These are phyloP conservation scores for Bryopsis sp. DNA, from an alignment of 139 green algal genomes.

Conservation along the genomic window DNA sequence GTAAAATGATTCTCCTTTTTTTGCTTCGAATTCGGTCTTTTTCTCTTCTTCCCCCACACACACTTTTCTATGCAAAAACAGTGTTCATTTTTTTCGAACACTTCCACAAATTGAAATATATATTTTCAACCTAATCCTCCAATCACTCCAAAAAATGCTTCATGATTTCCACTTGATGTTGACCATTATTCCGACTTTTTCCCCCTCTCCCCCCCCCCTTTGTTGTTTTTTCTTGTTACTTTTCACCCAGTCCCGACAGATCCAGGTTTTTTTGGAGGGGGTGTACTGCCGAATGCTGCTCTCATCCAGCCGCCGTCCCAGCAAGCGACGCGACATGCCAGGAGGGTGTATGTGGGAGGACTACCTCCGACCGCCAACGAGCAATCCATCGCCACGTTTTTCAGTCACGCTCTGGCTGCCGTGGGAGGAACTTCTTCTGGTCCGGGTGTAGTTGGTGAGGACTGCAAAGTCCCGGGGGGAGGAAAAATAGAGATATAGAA, in stretches of 20 bases:
- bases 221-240: too few relatives aligned
- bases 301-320: constrained; percentile 38
- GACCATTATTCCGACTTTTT: not conserved
- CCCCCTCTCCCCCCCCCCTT: not conserved
- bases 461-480: too few relatives aligned
- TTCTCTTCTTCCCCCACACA: too few relatives aligned
- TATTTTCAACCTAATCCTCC: too few relatives aligned
- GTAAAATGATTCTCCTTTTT: too few relatives aligned
- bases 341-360: constrained; percentile 92
- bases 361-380: constrained; percentile 82
- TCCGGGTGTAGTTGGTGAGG: constrained; percentile 45
- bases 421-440: constrained; percentile 87
- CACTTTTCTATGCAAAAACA: too few relatives aligned
- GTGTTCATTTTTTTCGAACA: too few relatives aligned
- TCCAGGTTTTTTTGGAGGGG: constrained; percentile 7
- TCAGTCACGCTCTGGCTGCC: constrained; percentile 84
- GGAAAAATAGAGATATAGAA: too few relatives aligned
- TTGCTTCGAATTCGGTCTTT: too few relatives aligned
- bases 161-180: not conserved
- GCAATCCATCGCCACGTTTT: constrained; percentile 77
- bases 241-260: not conserved
- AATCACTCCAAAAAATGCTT: too few relatives aligned
- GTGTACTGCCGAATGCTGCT: constrained; percentile 14
- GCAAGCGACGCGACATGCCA: constrained; percentile 85
- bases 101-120: too few relatives aligned